Evolutionary conservation across 2,329 filamentous ascomycete genomes (phyloP).

Genomic region (Fusarium beomiforme): DNA sequence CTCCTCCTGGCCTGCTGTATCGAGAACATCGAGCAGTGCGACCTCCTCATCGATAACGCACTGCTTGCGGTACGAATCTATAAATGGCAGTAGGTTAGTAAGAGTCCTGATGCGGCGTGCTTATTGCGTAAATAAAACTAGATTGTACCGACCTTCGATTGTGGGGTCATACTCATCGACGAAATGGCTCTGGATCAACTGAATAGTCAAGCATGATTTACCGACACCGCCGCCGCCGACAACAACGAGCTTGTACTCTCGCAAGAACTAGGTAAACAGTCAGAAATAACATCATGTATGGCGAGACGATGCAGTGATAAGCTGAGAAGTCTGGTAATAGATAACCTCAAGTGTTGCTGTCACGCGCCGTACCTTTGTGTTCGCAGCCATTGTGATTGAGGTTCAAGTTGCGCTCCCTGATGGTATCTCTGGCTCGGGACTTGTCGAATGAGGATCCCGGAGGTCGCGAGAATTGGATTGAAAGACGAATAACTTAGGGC

Average conservation of each 20-base stretch:
- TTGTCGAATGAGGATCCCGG: slow-evolving; percentile 23
- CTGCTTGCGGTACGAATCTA: slow-evolving; percentile 99
- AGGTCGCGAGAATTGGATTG: slow-evolving; percentile 30
- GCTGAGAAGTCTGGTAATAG: not conserved
- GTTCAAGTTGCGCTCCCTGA: slow-evolving; percentile 34
- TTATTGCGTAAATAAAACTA: not conserved
- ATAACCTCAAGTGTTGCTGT: not conserved
- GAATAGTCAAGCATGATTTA: slow-evolving; percentile 99
- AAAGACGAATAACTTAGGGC: slow-evolving; percentile 22
- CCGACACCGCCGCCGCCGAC: slow-evolving; percentile 98
- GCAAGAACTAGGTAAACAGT: slow-evolving; percentile 70
- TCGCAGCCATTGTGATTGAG: slow-evolving; percentile 48
- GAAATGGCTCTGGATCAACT: slow-evolving; percentile 95
- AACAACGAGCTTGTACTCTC: slow-evolving; percentile 96
- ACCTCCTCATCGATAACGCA: slow-evolving; percentile 99
- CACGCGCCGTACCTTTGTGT: slow-evolving; percentile 47
- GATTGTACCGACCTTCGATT: slow-evolving; percentile 81
- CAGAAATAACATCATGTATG: slow-evolving; percentile 23
- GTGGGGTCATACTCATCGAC: slow-evolving; percentile 99
- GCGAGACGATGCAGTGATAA: not conserved
- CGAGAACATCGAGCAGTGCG: slow-evolving; percentile 95
- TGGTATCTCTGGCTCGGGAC: slow-evolving; percentile 23
- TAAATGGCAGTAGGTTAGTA: slow-evolving; percentile 17
- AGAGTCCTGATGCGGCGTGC: slow-evolving; percentile 16
- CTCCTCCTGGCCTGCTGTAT: slow-evolving; percentile 98